These are phyloP conservation scores for Magnusiomyces suaveolens DNA, from an alignment of 1,139 yeast genomes.

Conservation along the genomic window DNA sequence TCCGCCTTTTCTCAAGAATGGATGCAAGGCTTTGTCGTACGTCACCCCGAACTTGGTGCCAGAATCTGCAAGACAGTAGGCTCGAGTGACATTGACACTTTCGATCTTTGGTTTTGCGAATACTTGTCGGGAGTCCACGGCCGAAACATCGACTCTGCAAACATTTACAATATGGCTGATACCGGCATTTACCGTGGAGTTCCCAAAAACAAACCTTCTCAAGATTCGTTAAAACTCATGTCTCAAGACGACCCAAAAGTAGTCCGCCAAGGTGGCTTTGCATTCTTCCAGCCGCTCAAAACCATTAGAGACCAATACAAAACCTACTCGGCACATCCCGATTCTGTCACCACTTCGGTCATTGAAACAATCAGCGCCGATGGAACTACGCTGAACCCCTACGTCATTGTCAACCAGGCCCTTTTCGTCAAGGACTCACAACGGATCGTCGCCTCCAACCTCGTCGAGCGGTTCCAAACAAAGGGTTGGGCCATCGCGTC, in stretches of 20 bases:
- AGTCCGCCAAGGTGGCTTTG: constrained; percentile 22
- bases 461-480: background rate
- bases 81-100: background rate
- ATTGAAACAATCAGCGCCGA: constrained; percentile 6
- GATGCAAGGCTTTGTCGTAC: constrained; percentile 6
- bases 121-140: constrained; percentile 5
- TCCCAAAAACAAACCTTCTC: background rate
- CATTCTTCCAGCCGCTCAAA: background rate
- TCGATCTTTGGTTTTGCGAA: constrained; percentile 7
- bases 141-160: background rate
- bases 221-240: background rate
- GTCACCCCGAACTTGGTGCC: constrained; percentile 5
- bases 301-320: background rate
- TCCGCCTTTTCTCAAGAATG: constrained; percentile 4
- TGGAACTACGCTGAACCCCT: constrained; percentile 5
- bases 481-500: background rate
- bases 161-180: constrained; percentile 6
- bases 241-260: constrained; percentile 58
- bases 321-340: background rate
- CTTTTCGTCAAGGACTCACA: background rate
- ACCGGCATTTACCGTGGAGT: background rate
- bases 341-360: background rate
- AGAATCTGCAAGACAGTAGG: constrained; percentile 1
- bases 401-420: background rate
- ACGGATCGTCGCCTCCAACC: background rate